A percentile compares a stretch with the other conserved stretches of the same genome.
Evolutionary conservation across 2,329 filamentous ascomycete species (phyloP).

Genomic region (Phyllosticta capitalensis): DNA sequence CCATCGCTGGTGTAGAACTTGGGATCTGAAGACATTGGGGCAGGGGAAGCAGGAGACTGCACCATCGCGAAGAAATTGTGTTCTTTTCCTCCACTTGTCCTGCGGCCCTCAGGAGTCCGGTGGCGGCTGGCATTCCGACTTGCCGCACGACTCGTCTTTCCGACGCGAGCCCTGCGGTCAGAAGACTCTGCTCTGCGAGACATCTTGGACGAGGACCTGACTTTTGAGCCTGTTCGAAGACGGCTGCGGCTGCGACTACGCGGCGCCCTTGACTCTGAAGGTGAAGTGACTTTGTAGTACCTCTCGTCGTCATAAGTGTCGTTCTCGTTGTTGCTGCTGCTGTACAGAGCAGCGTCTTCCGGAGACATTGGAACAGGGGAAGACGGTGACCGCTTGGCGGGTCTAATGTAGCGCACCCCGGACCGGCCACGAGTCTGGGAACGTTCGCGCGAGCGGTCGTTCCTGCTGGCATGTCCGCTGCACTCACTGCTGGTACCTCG

Average conservation of each 20-base stretch:
- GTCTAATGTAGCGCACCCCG: constrained; percentile 57
- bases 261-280: constrained; percentile 24
- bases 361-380: constrained; percentile 93
- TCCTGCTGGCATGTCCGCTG: not conserved
- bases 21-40: constrained; percentile 59
- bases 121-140: constrained; percentile 38
- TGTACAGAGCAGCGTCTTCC: constrained; percentile 55
- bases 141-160: constrained; percentile 17
- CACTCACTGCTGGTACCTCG: constrained; percentile 34
- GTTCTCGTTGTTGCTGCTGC: constrained; percentile 28
- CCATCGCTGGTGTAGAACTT: constrained; percentile 42
- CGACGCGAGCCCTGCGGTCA: constrained; percentile 17
- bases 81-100: constrained; percentile 30
- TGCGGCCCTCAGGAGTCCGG: constrained; percentile 34
- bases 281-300: constrained; percentile 36
- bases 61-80: not conserved
- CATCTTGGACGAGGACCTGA: constrained; percentile 27
- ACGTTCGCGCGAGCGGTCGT: constrained; percentile 9
- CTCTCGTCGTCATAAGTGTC: constrained; percentile 40
- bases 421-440: constrained; percentile 65
- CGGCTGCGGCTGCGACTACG: constrained; percentile 26
- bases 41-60: constrained; percentile 66
- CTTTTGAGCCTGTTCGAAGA: constrained; percentile 21
- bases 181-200: constrained; percentile 27
- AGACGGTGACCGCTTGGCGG: constrained; percentile 77